phyloP scores from a whole-genome alignment of 1,284 basidiomycete genomes.

The Puccinia polysora region DNA sequence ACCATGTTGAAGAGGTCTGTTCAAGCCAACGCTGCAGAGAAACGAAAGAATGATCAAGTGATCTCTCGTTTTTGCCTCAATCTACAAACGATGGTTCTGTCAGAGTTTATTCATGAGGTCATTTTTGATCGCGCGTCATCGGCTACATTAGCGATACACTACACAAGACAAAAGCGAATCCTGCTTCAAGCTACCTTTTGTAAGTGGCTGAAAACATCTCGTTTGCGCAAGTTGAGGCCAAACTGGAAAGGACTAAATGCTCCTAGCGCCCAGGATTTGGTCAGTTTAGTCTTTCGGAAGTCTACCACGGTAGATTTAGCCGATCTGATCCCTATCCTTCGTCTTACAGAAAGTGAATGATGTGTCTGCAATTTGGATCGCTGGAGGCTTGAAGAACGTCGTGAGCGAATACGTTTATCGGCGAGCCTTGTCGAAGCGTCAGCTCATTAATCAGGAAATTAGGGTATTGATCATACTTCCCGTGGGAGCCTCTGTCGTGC shows the following conservation, averaged over 20 bases:
- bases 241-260: not conserved
- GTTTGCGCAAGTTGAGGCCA: conserved; percentile 23
- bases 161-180: conserved; percentile 1
- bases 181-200: conserved; percentile 20
- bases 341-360: not conserved
- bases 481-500: not conserved
- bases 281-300: not conserved
- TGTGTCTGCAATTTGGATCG: conserved; percentile 28
- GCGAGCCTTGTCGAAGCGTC: not conserved
- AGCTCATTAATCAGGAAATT: conserved; percentile 1
- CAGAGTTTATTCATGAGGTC: conserved; percentile 7
- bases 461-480: conserved; percentile 26
- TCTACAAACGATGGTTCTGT: conserved; percentile 15
- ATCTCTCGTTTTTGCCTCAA: conserved; percentile 11
- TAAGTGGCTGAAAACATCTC: conserved; percentile 27
- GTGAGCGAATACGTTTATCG: conserved; percentile 22
- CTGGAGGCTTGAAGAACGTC: conserved; percentile 23
- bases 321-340: not conserved
- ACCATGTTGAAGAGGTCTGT: conserved; percentile 19
- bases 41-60: not conserved
- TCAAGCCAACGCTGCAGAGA: conserved; percentile 10
- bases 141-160: conserved; percentile 5
- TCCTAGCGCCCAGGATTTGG: not conserved
- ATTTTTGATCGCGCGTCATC: conserved; percentile 23
- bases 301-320: not conserved